Evolutionary conservation across 345 rosid species (phyloP).

Genomic region (Salix exigua): DNA sequence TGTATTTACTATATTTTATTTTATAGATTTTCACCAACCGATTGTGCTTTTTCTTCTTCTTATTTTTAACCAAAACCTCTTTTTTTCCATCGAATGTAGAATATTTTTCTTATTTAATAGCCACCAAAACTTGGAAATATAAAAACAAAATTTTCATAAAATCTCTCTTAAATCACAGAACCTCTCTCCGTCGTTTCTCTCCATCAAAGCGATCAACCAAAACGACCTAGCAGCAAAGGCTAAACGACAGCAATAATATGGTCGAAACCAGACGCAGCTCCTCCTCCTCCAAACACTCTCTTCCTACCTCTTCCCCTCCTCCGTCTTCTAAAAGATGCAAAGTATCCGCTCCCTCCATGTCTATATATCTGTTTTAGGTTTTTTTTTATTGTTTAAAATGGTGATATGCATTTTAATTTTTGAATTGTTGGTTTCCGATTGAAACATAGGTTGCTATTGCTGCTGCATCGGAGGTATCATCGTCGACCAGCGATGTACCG

Average conservation of each 20-base stretch:
- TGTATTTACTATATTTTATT: background rate
- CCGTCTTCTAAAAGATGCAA: constrained; percentile 67
- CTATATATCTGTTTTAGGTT: background rate
- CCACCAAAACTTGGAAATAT: background rate
- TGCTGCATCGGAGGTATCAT: constrained; percentile 46
- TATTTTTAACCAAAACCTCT: background rate
- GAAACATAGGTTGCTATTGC: constrained; percentile 34
- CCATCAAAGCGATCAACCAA: background rate
- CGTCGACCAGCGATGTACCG: constrained; percentile 42
- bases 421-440: constrained; percentile 21
- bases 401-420: constrained; percentile 2
- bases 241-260: constrained; percentile 38
- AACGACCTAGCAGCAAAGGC: background rate
- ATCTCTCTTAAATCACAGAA: constrained; percentile 8
- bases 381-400: background rate
- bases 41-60: background rate
- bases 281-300: constrained; percentile 78
- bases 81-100: background rate
- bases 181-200: background rate
- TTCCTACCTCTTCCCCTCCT: constrained; percentile 35
- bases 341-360: constrained; percentile 31
- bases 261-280: constrained; percentile 95
- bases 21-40: background rate
- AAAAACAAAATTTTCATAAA: background rate
- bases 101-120: background rate